Percentiles rank a stretch among this genome's conserved stretches.
Conservation (phyloP, 2,329 filamentous ascomycete species). For the Chaetothyriales sp. region DNA sequence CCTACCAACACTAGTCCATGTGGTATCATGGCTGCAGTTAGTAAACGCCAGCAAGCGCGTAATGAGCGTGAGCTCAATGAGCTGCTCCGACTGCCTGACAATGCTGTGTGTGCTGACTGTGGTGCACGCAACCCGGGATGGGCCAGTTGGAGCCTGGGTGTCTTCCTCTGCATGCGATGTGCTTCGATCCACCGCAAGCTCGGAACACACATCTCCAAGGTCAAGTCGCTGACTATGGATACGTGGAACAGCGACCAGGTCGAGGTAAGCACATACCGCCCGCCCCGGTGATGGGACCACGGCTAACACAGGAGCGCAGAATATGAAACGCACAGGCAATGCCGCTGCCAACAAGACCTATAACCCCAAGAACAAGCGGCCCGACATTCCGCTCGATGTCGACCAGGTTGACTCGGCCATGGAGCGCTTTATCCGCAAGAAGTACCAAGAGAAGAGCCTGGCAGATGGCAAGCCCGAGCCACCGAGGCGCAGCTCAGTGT, state of each 20-base stretch:
- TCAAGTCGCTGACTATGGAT: constrained; percentile 98
- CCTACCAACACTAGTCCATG: neutral
- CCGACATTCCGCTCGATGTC: constrained; percentile 72
- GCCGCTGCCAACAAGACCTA: constrained; percentile 69
- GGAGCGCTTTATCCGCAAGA: constrained; percentile 88
- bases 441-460: constrained; percentile 60
- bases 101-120: constrained; percentile 90
- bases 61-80: constrained; percentile 89
- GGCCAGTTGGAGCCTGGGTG: constrained; percentile 96
- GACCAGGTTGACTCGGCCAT: constrained; percentile 90
- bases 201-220: constrained; percentile 94
- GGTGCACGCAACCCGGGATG: constrained; percentile 82
- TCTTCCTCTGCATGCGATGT: constrained; percentile 97
- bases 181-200: constrained; percentile 89
- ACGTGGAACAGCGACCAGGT: constrained; percentile 93
- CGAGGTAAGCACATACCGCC: constrained; percentile 44
- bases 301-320: constrained; percentile 35
- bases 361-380: constrained; percentile 70
- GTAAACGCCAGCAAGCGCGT: constrained; percentile 93
- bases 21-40: constrained; percentile 33
- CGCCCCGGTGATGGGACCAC: neutral
- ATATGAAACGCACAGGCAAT: constrained; percentile 90
- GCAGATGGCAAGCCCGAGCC: constrained; percentile 31
- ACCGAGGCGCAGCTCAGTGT: constrained; percentile 15
- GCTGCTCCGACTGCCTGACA: constrained; percentile 73